Percentiles rank a stretch among this genome's conserved stretches.
phyloP scores from a whole-genome alignment of 495 filamentous ascomycete genomes.

The Penicillium simplicissimum region DNA sequence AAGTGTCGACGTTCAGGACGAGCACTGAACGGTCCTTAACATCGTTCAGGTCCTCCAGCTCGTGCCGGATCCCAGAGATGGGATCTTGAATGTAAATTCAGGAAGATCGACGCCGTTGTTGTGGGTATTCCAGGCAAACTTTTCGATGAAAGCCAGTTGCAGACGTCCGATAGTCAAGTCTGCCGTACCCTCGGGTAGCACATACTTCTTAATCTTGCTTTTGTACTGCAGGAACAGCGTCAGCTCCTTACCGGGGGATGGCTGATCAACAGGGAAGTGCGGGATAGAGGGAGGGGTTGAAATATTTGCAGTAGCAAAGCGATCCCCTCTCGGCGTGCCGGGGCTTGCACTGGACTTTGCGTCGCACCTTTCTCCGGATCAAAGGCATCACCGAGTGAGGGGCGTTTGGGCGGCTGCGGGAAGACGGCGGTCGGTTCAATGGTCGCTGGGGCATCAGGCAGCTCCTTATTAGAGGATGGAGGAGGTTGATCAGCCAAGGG shows the following conservation, averaged over 20 bases:
- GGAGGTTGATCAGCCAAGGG: conserved; percentile 64
- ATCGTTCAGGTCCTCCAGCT: conserved; percentile 91
- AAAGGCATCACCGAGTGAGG: conserved; percentile 40
- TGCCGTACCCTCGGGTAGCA: conserved; percentile 78
- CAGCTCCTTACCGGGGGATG: conserved; percentile 80
- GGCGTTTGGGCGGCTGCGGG: conserved; percentile 37
- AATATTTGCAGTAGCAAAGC: conserved; percentile 27
- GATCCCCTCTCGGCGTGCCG: conserved; percentile 38
- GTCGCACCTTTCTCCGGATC: conserved; percentile 54
- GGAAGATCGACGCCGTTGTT: conserved; percentile 90
- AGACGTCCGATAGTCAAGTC: conserved; percentile 83
- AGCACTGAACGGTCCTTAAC: conserved; percentile 94
- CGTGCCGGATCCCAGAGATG: conserved; percentile 90
- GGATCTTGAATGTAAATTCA: conserved; percentile 98
- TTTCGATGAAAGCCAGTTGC: conserved; percentile 98
- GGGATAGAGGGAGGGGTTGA: conserved; percentile 46
- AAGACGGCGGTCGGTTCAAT: conserved; percentile 28
- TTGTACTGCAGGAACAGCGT: conserved; percentile 98
- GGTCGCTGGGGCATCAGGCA: conserved; percentile 23
- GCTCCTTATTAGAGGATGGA: conserved; percentile 33
- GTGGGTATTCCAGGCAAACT: conserved; percentile 97
- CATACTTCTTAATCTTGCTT: conserved; percentile 93
- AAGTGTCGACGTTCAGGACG: conserved; percentile 88
- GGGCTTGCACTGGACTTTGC: conserved; percentile 26
- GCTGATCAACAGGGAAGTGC: conserved; percentile 65